phyloP scores from a whole-genome alignment of 2,329 filamentous ascomycete species.

The Colletotrichum tanaceti region DNA sequence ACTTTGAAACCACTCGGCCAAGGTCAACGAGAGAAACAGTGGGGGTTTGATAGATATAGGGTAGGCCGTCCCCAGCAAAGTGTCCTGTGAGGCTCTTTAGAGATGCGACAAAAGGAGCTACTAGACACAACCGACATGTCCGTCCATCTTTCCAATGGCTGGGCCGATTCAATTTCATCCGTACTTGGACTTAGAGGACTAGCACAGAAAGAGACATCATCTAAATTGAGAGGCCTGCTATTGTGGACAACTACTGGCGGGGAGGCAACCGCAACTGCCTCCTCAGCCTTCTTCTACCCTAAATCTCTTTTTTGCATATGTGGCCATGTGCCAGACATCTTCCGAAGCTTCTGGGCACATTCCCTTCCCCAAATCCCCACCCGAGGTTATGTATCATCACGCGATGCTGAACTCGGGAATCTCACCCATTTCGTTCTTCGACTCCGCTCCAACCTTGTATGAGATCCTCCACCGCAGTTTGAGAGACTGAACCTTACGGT shows the following conservation, averaged over 20 bases:
- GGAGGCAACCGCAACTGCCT: constrained; percentile 1
- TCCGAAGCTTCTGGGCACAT: constrained; percentile 11
- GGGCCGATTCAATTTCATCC: not conserved
- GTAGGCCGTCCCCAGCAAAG: not conserved
- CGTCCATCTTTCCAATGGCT: not conserved
- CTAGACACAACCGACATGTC: not conserved
- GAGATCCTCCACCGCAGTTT: constrained; percentile 91
- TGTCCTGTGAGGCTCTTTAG: no score
- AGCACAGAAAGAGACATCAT: not conserved
- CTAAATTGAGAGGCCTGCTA: no score
- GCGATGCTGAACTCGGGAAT: constrained; percentile 82
- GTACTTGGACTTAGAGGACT: not conserved
- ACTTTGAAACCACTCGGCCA: constrained; percentile 18
- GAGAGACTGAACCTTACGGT: constrained; percentile 77
- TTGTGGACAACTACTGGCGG: not conserved
- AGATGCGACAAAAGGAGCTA: not conserved
- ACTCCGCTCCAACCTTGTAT: constrained; percentile 76
- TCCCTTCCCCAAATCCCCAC: not conserved
- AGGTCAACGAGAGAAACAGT: not conserved
- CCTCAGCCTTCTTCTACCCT: constrained; percentile 23
- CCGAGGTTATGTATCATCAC: constrained; percentile 50
- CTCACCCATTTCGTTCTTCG: constrained; percentile 85
- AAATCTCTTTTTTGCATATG: constrained; percentile 18
- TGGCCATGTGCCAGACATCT: not conserved
- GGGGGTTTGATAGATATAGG: constrained; percentile 8